Evolutionary conservation across 768 basidiomycete genomes (phyloP), one percentile per base, ranked within the genome.

Genomic region (Psilocybe sp.): DNA sequence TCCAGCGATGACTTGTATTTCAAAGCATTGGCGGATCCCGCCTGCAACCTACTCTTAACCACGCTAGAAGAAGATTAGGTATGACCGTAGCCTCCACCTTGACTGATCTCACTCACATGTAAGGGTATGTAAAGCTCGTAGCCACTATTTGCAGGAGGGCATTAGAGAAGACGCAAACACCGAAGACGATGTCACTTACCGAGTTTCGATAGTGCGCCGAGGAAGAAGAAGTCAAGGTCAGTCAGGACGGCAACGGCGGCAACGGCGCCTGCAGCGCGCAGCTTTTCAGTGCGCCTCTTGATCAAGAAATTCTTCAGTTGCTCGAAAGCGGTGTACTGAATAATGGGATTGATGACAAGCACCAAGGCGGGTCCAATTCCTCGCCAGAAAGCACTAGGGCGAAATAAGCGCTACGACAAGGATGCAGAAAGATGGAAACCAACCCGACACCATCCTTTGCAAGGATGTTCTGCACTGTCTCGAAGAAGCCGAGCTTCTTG

Each of bases 301-400:
- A 93, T 70, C 50, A 98, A 62, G 34, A 81, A 59, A 59, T 95
- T 97, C 76, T 96, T 97, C 60, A 98, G 74, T 63, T 97, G 92
- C 68, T 99, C 96, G 55, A 98, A 98, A 0, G 85, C 82, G 15
- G 96, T 98, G 66, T 97, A 95, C 72, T 94, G 84, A 31, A 98
- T 77, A 31, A 99, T 89, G 13, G 96, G 96, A 68, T 99, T 99
- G 54, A 92, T 81, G 57, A 98, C 96, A 40, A 98, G 77, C 23
- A 93, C 77, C 43, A 99, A 74, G n/a, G 94, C 94, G 3, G 96
- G 94, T 1, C 92, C 92, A 35, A 99, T 80, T 12, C 96, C 96
- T 40, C 92, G 79, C 87, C 89, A 97, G 63, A 99, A 87, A 1
- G 86, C 95, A n/a, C 75, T 75, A 10, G 16, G 32, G 13, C 23